Evolutionary conservation across 306 rosid species (phyloP).

Genomic region (Cucurbita moschata): DNA sequence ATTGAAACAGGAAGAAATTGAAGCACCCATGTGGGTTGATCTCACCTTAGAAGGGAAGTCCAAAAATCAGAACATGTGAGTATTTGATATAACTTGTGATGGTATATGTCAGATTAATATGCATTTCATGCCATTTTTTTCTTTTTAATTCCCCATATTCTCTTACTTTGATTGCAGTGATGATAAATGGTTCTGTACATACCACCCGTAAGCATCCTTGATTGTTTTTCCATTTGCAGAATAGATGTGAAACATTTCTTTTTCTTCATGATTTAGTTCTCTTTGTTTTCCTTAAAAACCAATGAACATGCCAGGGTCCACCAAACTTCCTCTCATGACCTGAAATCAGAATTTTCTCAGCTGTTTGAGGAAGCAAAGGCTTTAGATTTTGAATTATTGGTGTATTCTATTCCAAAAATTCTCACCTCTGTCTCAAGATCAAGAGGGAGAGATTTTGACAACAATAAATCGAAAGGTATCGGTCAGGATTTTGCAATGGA

Average conservation of each 20-base stretch:
- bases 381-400: slow-evolving; percentile 18
- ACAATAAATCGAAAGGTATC: slow-evolving; percentile 37
- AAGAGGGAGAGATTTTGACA: slow-evolving; percentile 53
- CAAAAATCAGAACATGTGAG: slow-evolving; percentile 35
- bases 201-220: slow-evolving; percentile 46
- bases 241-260: background rate
- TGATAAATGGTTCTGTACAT: slow-evolving; percentile 51
- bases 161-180: slow-evolving; percentile 27
- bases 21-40: slow-evolving; percentile 85
- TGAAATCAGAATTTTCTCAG: slow-evolving; percentile 46
- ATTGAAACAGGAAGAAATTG: slow-evolving; percentile 49
- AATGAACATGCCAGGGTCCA: slow-evolving; percentile 45
- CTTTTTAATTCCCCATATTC: background rate
- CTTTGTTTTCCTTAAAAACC: background rate
- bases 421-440: slow-evolving; percentile 57
- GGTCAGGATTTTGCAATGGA: slow-evolving; percentile 19
- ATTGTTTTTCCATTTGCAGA: background rate
- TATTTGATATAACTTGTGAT: slow-evolving; percentile 1
- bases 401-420: slow-evolving; percentile 33
- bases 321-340: slow-evolving; percentile 40
- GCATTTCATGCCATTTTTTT: background rate
- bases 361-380: slow-evolving; percentile 20
- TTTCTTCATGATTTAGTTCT: background rate
- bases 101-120: background rate
- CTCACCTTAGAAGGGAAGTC: slow-evolving; percentile 34